A percentile compares a stretch with the other conserved stretches of the same genome.
phyloP scores from a whole-genome alignment of 148 eudicot genomes.

The Nepenthes mirabilis region DNA sequence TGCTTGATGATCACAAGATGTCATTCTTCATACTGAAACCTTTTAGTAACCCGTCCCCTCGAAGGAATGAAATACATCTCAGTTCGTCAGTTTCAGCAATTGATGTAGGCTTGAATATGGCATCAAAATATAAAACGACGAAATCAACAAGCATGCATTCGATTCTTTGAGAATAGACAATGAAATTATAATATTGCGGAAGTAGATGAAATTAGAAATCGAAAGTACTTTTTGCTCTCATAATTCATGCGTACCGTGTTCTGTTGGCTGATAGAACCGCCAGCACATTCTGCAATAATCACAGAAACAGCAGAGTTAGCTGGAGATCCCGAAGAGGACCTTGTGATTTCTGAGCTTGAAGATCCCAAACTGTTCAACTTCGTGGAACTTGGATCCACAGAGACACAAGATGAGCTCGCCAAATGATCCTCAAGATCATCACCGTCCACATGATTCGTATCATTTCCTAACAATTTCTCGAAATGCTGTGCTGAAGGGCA shows the following conservation, averaged over 20 bases:
- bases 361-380: slow-evolving; percentile 2
- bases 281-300: slow-evolving; percentile 6
- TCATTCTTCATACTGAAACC: too few species aligned
- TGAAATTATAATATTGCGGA: too few species aligned
- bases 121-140: too few species aligned
- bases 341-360: slow-evolving; percentile 2
- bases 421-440: slow-evolving; percentile 5
- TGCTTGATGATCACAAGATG: too few species aligned
- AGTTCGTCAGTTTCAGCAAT: too few species aligned
- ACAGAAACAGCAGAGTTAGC: slow-evolving; percentile 3
- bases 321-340: slow-evolving; percentile 4
- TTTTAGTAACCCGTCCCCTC: too few species aligned
- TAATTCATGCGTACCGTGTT: slow-evolving; percentile 17
- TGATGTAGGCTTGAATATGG: too few species aligned
- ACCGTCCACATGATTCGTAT: slow-evolving; percentile 13
- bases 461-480: slow-evolving; percentile 51
- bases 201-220: too few species aligned
- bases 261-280: slow-evolving; percentile 14
- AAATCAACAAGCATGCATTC: too few species aligned
- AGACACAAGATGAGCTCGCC: slow-evolving; percentile 10
- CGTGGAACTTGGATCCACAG: slow-evolving; percentile 4
- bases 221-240: neutral
- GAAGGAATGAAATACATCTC: too few species aligned
- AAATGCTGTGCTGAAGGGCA: slow-evolving; percentile 62
- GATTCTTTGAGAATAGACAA: too few species aligned